Base-by-base conservation (phyloP, 2,329 filamentous ascomycete genomes). In the Claviceps monticola region DNA sequence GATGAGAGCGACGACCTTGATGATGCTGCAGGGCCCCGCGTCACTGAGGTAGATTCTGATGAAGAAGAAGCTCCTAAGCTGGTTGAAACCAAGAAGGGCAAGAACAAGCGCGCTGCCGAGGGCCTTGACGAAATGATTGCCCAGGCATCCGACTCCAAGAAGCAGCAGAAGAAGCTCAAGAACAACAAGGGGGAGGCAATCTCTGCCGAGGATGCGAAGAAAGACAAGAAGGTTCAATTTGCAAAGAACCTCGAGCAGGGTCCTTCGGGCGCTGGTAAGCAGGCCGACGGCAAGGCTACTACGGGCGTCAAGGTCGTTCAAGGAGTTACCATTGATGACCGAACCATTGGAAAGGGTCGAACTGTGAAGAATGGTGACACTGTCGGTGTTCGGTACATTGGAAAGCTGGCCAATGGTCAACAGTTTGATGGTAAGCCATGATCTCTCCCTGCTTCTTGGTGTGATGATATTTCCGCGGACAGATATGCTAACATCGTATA, bases 231-330 rank as follows among this genome's bases (percentile, higher is more conserved):
- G 77, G 93, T 98, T 55, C 88, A 95, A 70, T 98, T 98, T 68
- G 91, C 93, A 66, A 96, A 97, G 80, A 90, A 97, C 71, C 88
- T 98, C 56, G 93, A 97, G 76, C 89, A 95, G 71, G 93, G 93
- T 54, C 93, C 93, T 57, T 94, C 89, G 44, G 82, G 83, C 58
- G 83, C 86, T 53, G 72, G 78, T 57, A 70, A 70, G 63, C 61
- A 67, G 59, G 59, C 58, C 36, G 58, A 43, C 17, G 48, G 56
- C 59, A 68, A 69, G 61, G 74, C 75, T 51, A 70, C 78, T 38
- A 72, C 83, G 48, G 81, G 84, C 56, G 77, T 88, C 63, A 93
- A 88, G 75, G 81, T 81, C 53, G 82, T 97, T 52, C 79, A 90
- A 65, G 93, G 91, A 55, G 88, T 98, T 56, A 95, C 83, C 59